A percentile compares a stretch with the other conserved stretches of the same genome.
Evolutionary conservation across 164 flowering plant genomes (phyloP).

Genomic region (Piper betle): DNA sequence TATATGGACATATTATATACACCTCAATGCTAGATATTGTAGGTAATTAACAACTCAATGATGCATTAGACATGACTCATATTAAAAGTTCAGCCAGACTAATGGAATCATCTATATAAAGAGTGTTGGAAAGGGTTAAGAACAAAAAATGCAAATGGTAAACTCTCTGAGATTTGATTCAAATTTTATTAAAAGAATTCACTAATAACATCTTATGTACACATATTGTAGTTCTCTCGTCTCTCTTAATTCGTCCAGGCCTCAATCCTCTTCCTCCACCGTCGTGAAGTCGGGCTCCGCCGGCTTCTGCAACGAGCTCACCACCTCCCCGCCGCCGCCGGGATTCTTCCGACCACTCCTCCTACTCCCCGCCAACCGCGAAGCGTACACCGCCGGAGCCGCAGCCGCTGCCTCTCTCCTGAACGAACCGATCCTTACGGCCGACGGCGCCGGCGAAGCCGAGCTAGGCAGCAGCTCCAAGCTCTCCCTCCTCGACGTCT

Average conservation of each 20-base stretch:
- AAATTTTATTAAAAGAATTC: too few species aligned
- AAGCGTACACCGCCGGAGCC: conserved; percentile 24
- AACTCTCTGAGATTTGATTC: too few species aligned
- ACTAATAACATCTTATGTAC: too few species aligned
- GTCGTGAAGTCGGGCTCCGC: conserved; percentile 59
- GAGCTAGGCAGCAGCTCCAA: background rate
- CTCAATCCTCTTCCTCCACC: conserved; percentile 15
- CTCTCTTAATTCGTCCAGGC: background rate
- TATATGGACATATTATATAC: too few species aligned
- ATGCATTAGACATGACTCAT: too few species aligned
- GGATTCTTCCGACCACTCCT: conserved; percentile 23
- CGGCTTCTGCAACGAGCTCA: conserved; percentile 49
- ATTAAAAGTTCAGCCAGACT: too few species aligned
- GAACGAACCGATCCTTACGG: background rate
- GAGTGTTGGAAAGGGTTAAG: too few species aligned
- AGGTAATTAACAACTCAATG: too few species aligned
- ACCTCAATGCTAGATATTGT: too few species aligned
- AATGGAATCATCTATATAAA: too few species aligned
- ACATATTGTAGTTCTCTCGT: too few species aligned
- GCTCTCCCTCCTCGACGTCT: conserved; percentile 33
- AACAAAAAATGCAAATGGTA: too few species aligned
- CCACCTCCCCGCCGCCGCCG: conserved; percentile 20
- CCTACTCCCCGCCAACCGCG: conserved; percentile 24
- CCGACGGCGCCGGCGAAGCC: background rate
- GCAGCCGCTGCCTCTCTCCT: conserved; percentile 1